These are phyloP conservation scores for Suhomyces yuchorum DNA, from an alignment of 1,139 yeast genomes.

Conservation along the genomic window DNA sequence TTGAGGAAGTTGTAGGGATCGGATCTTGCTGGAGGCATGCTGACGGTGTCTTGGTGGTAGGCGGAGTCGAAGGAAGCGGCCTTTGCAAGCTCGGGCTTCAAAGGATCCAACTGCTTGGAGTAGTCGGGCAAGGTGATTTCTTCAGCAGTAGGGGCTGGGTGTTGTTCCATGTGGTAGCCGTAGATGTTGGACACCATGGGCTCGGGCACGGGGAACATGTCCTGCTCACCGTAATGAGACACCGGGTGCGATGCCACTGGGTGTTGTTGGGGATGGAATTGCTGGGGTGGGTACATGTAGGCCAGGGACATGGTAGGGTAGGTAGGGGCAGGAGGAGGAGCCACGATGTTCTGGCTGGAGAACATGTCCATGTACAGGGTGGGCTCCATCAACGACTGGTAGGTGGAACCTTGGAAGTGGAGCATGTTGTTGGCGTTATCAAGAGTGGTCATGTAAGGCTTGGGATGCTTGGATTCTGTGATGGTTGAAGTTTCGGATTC, in stretches of 20 bases:
- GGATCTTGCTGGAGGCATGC: background rate
- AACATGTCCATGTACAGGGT: constrained; percentile 4
- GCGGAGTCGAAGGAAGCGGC: constrained; percentile 5
- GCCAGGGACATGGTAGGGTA: background rate
- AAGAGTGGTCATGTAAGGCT: constrained; percentile 5
- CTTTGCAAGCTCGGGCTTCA: constrained; percentile 5
- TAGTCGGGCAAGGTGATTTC: background rate
- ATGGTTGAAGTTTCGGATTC: constrained; percentile 3
- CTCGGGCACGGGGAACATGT: background rate
- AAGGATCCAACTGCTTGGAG: background rate
- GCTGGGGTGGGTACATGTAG: constrained; percentile 1
- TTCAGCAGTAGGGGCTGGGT: background rate
- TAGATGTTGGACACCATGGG: background rate
- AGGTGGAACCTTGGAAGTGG: constrained; percentile 4
- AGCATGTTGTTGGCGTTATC: constrained; percentile 7
- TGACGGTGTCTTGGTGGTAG: background rate
- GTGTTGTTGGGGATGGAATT: background rate
- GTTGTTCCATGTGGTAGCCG: constrained; percentile 3
- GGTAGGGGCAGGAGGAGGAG: background rate
- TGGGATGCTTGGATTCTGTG: background rate
- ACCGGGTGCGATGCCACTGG: background rate
- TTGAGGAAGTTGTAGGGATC: constrained; percentile 13
- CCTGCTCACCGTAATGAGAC: background rate
- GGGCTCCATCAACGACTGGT: constrained; percentile 5
- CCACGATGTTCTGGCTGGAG: constrained; percentile 3